Evolutionary conservation across 768 basidiomycete species (phyloP).

Genomic region (Hydnomerulius pinastri): DNA sequence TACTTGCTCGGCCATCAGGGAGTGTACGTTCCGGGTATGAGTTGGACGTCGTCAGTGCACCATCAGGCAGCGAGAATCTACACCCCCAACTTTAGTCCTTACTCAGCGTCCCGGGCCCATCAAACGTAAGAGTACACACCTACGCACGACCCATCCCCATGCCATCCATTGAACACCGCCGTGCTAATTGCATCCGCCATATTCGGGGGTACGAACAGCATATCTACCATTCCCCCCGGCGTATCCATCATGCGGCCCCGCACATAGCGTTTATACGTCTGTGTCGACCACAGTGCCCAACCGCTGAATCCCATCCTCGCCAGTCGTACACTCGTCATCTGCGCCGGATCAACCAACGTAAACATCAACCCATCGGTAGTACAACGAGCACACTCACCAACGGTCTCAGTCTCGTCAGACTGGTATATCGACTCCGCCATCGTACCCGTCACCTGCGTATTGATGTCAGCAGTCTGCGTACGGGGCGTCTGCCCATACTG

Average conservation of each 20-base stretch:
- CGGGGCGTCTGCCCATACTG: constrained; percentile 60
- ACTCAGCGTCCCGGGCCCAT: constrained; percentile 2
- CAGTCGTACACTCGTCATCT: constrained; percentile 38
- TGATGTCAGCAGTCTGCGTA: constrained; percentile 71
- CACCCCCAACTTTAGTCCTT: constrained; percentile 1
- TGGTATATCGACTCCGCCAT: constrained; percentile 50
- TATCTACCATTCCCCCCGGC: constrained; percentile 75
- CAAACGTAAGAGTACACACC: constrained; percentile 44
- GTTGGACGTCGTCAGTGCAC: constrained; percentile 81
- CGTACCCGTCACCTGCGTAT: constrained; percentile 68
- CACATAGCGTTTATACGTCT: constrained; percentile 90
- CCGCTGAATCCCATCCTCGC: constrained; percentile 42
- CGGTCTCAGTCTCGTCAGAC: constrained; percentile 37
- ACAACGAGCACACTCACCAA: constrained; percentile 38
- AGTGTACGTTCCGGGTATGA: constrained; percentile 82
- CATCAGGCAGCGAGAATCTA: constrained; percentile 85
- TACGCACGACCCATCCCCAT: constrained; percentile 89
- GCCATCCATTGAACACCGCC: constrained; percentile 84
- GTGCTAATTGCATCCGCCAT: constrained; percentile 92
- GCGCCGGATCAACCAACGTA: constrained; percentile 11
- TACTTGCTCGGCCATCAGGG: constrained; percentile 82
- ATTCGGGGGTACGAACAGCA: constrained; percentile 88
- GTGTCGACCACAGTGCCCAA: constrained; percentile 66
- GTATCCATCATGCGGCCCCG: constrained; percentile 79
- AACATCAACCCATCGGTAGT: constrained; percentile 45